Evolutionary conservation across 1,284 basidiomycete species (phyloP).

Genomic region (Phaffia rhodozyma): DNA sequence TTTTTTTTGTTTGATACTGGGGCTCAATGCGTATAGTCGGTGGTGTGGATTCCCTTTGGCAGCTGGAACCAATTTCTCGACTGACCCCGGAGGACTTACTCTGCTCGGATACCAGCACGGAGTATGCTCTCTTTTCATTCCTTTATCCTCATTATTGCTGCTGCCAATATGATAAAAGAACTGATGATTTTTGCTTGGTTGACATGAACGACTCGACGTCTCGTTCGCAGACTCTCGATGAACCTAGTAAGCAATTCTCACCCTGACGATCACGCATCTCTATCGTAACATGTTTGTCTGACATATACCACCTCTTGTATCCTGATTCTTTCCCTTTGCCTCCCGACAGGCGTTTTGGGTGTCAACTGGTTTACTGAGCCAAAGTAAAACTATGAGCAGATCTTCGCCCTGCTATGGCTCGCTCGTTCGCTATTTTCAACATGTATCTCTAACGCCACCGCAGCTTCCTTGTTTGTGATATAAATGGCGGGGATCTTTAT

Average conservation of each 20-base stretch:
- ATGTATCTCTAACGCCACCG: no score
- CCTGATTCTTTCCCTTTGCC: not conserved
- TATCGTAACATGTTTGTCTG: slow-evolving; percentile 23
- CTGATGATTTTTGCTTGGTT: no score
- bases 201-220: not conserved
- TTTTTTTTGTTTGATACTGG: no score
- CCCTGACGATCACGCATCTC: slow-evolving; percentile 28
- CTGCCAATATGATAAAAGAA: not conserved
- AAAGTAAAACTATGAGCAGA: not conserved
- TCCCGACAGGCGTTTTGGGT: not conserved
- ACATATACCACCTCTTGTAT: not conserved
- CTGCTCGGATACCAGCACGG: slow-evolving; percentile 38
- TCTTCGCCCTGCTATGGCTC: slow-evolving; percentile 35
- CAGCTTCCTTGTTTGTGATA: no score
- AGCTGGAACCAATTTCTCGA: slow-evolving; percentile 35
- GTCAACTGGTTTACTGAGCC: slow-evolving; percentile 8
- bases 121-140: not conserved
- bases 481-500: no score
- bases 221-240: not conserved
- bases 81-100: slow-evolving; percentile 25
- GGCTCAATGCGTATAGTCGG: slow-evolving; percentile 18
- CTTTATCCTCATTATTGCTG: no score
- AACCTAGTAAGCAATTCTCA: slow-evolving; percentile 23
- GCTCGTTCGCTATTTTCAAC: no score
- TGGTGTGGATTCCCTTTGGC: slow-evolving; percentile 36